A percentile compares a stretch with the other conserved stretches of the same genome.
These are phyloP conservation scores for Aspergillus taichungensis DNA, from an alignment of 495 filamentous ascomycete species.

Conservation along the genomic window DNA sequence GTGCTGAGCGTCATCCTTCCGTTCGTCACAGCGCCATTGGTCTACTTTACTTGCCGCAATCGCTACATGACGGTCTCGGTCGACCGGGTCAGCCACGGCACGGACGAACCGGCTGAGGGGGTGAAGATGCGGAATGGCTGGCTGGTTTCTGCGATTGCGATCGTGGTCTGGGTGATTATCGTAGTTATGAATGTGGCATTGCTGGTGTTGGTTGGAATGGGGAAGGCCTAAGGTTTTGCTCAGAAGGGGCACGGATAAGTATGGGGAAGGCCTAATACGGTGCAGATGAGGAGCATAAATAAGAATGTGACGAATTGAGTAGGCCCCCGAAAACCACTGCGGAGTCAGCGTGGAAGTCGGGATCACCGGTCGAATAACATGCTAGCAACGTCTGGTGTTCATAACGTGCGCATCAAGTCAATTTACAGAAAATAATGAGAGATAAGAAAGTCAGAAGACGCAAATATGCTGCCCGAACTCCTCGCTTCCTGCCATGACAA, in stretches of 20 bases:
- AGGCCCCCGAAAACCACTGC: too few species aligned
- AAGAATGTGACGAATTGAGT: too few species aligned
- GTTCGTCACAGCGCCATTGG: slow-evolving; percentile 71
- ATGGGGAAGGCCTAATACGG: too few species aligned
- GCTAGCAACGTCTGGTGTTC: too few species aligned
- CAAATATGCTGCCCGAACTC: too few species aligned
- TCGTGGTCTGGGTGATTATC: slow-evolving; percentile 59
- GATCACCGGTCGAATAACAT: too few species aligned
- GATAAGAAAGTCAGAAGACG: too few species aligned
- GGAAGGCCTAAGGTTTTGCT: slow-evolving; percentile 28
- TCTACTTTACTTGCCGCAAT: slow-evolving; percentile 78
- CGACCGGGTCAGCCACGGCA: slow-evolving; percentile 16
- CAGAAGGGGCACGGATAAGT: neutral
- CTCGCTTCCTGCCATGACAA: too few species aligned
- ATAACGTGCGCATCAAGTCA: too few species aligned
- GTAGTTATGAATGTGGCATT: slow-evolving; percentile 65
- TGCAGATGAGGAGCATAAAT: too few species aligned
- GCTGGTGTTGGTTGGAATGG: slow-evolving; percentile 57
- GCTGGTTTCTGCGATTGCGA: slow-evolving; percentile 43
- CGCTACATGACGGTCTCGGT: slow-evolving; percentile 68
- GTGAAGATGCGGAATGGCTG: slow-evolving; percentile 57
- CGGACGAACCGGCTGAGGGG: slow-evolving; percentile 19
- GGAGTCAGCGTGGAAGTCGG: too few species aligned
- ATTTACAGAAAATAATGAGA: too few species aligned
- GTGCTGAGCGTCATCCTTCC: slow-evolving; percentile 73